Evolutionary conservation across 495 filamentous ascomycete genomes (phyloP), one percentile per base, ranked within the genome.

Genomic region (Neurospora sp.): DNA sequence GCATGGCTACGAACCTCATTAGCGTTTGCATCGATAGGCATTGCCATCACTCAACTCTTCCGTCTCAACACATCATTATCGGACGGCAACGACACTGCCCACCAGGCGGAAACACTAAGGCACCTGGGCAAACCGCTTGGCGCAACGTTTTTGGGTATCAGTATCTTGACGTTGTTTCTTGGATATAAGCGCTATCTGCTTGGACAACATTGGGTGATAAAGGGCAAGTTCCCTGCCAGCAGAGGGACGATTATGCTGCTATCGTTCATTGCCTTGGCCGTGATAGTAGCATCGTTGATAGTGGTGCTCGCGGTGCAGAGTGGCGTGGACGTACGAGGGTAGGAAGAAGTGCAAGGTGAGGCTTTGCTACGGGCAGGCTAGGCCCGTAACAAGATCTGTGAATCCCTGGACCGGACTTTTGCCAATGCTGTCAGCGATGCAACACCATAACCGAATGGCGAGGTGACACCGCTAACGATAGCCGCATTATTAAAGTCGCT

Each of bases 1-100:
- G 96, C 96, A 69, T 99, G 96, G 96, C 88, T 99, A 68, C 89
- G 96, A 65, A 99, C 96, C 20, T 97, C 94, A 27, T 87, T 99
- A 59, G 93, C 95, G 68, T 99, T 99, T 79, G 96, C 96, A 44
- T 94, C 91, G 69, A 99, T 99, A 77, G 96, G 96, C 71, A 94
- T 99, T 73, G 96, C 95, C 70, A 89, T 99, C 69, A 98, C 96
- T 2, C 96, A 99, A 81, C 88, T 99, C 69, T 98, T 99, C 83
- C 91, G 96, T 37, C 89, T 98, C 68, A 97, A 97, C 85, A 92
- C 88, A 35, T 85, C 90, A 40, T 82, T 91, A 73, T 77, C 82
- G 11, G 73, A 79, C 22, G 76, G 79, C 27, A 73, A 75, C 27
- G 53, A 61, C 53, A 9, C 22, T 61, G 27, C 53, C 14, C 38